Percentiles rank a stretch among this genome's conserved stretches.
Conservation (phyloP, 345 rosid species). For the Rhodamnia rubescens region DNA sequence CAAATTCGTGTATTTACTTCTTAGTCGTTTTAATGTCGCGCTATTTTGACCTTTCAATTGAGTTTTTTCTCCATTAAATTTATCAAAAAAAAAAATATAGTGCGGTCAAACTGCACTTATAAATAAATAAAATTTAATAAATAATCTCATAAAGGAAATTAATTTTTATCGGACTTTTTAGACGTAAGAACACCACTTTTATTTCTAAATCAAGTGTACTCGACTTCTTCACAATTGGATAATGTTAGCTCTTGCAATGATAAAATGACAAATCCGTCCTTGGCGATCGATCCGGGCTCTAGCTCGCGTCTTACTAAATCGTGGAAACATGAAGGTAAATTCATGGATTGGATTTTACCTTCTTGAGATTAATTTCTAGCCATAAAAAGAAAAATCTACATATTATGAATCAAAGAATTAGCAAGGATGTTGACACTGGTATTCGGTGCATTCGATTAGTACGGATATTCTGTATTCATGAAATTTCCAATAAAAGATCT, state of each 20-base stretch:
- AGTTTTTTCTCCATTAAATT: too few species aligned
- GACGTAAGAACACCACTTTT: accelerated
- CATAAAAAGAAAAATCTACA: background rate
- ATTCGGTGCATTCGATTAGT: background rate
- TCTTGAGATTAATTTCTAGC: background rate
- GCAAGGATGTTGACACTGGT: background rate
- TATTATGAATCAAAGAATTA: background rate
- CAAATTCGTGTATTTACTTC: too few species aligned
- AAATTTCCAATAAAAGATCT: background rate
- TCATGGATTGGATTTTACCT: background rate
- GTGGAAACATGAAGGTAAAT: background rate
- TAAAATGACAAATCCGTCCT: background rate
- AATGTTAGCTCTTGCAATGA: background rate
- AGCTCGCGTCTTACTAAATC: background rate
- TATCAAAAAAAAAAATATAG: too few species aligned
- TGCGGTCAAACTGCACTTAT: too few species aligned
- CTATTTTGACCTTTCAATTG: too few species aligned
- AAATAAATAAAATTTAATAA: too few species aligned
- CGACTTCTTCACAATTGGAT: background rate
- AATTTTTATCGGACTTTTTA: background rate
- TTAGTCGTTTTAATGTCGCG: too few species aligned
- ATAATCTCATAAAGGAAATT: too few species aligned
- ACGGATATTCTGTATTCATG: background rate
- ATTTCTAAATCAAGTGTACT: background rate
- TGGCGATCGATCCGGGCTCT: background rate